Evolutionary conservation across 1,284 basidiomycete species (phyloP).

Genomic region (Exobasidium cylindrosporum): DNA sequence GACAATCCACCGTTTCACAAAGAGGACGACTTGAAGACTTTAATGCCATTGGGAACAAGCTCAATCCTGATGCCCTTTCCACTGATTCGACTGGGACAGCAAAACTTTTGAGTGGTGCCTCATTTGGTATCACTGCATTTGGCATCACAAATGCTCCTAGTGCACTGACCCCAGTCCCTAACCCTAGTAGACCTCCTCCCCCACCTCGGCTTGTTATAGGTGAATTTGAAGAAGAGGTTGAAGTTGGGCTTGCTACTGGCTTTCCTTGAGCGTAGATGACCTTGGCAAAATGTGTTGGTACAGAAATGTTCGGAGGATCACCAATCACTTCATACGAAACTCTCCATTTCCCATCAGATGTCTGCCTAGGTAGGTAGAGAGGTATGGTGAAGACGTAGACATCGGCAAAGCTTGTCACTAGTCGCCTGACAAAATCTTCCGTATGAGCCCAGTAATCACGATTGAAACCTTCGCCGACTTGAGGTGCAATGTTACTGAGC

Average conservation of each 20-base stretch:
- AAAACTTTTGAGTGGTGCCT: slow-evolving; percentile 45
- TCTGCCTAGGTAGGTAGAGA: slow-evolving; percentile 81
- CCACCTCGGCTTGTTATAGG: slow-evolving; percentile 4
- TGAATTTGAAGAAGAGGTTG: background rate
- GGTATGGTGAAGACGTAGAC: slow-evolving; percentile 98
- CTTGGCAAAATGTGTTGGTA: slow-evolving; percentile 98
- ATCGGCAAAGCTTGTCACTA: slow-evolving; percentile 63
- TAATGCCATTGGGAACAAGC: slow-evolving; percentile 78
- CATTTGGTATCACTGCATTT: slow-evolving; percentile 52
- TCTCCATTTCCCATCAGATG: slow-evolving; percentile 50
- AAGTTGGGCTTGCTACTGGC: background rate
- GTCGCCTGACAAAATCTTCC: slow-evolving; percentile 88
- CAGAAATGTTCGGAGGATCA: slow-evolving; percentile 78
- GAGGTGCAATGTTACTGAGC: slow-evolving; percentile 93
- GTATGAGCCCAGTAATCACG: slow-evolving; percentile 70
- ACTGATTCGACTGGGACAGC: slow-evolving; percentile 72
- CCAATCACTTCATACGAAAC: slow-evolving; percentile 75
- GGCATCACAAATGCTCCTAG: slow-evolving; percentile 52
- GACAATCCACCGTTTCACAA: slow-evolving; percentile 60
- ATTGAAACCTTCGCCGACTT: slow-evolving; percentile 97
- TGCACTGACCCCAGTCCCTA: slow-evolving; percentile 21
- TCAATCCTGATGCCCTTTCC: slow-evolving; percentile 84
- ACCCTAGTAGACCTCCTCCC: slow-evolving; percentile 16
- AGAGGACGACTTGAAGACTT: slow-evolving; percentile 79
- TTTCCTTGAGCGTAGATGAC: slow-evolving; percentile 69